Conservation (phyloP, 768 basidiomycete species). For the Rubroboletus satanas region DNA sequence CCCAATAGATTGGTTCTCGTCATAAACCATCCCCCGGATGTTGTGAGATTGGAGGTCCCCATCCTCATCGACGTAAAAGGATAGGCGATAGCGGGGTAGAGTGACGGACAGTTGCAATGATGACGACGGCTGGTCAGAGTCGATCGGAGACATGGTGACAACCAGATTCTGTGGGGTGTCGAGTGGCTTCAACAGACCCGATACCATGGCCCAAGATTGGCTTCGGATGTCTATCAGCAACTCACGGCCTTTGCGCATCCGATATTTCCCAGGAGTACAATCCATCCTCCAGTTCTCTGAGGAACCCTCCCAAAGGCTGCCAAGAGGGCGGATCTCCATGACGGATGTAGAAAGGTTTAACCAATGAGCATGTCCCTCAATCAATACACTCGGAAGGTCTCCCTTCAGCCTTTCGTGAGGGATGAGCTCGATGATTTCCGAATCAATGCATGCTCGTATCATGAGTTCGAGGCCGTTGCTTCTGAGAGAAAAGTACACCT, state of each 20-base stretch:
- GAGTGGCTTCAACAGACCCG: conserved; percentile 19
- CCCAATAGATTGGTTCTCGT: too few species aligned
- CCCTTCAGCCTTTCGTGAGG: conserved; percentile 21
- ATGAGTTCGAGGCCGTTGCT: conserved; percentile 11
- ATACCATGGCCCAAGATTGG: conserved; percentile 26
- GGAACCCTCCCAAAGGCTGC: conserved; percentile 24
- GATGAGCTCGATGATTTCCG: conserved; percentile 22
- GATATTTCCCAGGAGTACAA: conserved; percentile 7
- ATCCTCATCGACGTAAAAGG: too few species aligned
- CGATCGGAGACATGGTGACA: conserved; percentile 8
- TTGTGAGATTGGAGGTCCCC: too few species aligned
- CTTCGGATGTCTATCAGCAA: conserved; percentile 29
- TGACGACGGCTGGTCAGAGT: not conserved
- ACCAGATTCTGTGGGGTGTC: conserved; percentile 23
- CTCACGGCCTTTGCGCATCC: conserved; percentile 3
- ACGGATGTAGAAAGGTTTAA: conserved; percentile 20
- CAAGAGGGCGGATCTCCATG: conserved; percentile 29
- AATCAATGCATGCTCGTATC: conserved; percentile 11
- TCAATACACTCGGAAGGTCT: conserved; percentile 27
- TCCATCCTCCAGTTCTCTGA: conserved; percentile 26
- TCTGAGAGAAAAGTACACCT: conserved; percentile 27
- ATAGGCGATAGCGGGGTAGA: too few species aligned
- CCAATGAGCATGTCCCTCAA: conserved; percentile 30
- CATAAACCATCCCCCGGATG: too few species aligned
- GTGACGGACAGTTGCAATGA: too few species aligned